Percentiles rank a stretch among this genome's conserved stretches.
Conservation (phyloP, 2,329 filamentous ascomycete genomes). For the Diaporthe vexans region DNA sequence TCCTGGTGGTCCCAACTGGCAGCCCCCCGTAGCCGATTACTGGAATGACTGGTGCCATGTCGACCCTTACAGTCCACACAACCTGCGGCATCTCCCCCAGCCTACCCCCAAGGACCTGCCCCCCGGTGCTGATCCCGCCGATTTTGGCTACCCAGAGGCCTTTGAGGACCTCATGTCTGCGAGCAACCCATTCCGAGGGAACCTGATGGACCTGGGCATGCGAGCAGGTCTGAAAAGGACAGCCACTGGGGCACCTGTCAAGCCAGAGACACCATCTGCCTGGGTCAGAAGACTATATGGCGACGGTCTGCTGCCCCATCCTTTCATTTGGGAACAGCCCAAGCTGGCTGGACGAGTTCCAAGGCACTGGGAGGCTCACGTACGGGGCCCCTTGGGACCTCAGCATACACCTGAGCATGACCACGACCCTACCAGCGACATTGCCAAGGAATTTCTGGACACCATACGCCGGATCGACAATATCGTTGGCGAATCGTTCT, state of each 20-base stretch:
- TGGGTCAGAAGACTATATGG: slow-evolving; percentile 40
- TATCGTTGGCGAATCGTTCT: background rate
- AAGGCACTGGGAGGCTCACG: background rate
- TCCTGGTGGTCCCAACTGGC: background rate
- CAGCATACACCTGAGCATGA: background rate
- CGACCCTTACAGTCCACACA: slow-evolving; percentile 61
- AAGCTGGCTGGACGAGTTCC: background rate
- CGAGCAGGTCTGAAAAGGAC: slow-evolving; percentile 34
- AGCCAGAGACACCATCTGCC: slow-evolving; percentile 33
- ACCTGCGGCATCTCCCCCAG: slow-evolving; percentile 60
- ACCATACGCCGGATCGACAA: background rate
- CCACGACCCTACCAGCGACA: background rate
- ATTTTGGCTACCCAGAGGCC: slow-evolving; percentile 69
- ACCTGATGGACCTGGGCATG: slow-evolving; percentile 55
- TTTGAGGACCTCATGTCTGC: slow-evolving; percentile 70
- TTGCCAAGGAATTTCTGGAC: background rate
- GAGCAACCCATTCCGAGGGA: slow-evolving; percentile 53
- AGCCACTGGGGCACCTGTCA: slow-evolving; percentile 11
- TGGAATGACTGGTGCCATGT: slow-evolving; percentile 54
- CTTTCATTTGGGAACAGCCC: slow-evolving; percentile 1
- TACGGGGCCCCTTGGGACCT: background rate
- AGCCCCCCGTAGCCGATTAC: slow-evolving; percentile 39
- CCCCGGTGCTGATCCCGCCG: slow-evolving; percentile 51
- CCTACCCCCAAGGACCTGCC: slow-evolving; percentile 62
- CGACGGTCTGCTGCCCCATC: slow-evolving; percentile 35